Evolutionary conservation across 139 green algal genomes (phyloP).

Genomic region (Asterochloris sp.): DNA sequence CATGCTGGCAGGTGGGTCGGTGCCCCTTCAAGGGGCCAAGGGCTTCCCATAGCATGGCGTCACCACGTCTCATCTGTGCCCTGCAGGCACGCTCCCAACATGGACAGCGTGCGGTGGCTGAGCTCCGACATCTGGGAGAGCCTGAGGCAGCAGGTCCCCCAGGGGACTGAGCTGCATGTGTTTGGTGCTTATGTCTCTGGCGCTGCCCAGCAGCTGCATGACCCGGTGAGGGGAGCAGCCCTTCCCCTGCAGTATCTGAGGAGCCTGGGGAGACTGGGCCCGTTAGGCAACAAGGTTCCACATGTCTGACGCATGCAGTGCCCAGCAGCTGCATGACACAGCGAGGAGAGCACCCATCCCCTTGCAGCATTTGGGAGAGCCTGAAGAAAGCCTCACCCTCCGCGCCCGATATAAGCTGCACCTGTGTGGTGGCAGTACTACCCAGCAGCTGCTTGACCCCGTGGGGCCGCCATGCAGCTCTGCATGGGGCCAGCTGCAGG

Average conservation of each 20-base stretch:
- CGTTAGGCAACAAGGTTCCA: background rate
- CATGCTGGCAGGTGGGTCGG: too few species aligned
- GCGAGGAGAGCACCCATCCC: too few species aligned
- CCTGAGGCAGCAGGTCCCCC: constrained; percentile 35
- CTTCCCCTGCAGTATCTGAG: background rate
- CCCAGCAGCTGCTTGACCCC: too few species aligned
- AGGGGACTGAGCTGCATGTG: constrained; percentile 43
- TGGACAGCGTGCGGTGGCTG: constrained; percentile 50
- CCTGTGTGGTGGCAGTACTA: too few species aligned
- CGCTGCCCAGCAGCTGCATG: constrained; percentile 30
- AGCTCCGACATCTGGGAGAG: constrained; percentile 40
- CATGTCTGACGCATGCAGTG: background rate
- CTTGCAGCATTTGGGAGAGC: too few species aligned
- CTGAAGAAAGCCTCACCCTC: too few species aligned
- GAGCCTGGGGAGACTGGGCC: background rate
- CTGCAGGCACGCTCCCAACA: constrained; percentile 53
- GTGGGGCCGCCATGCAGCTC: too few species aligned
- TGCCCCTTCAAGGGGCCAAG: too few species aligned
- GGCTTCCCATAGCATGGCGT: too few species aligned
- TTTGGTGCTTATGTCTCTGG: constrained; percentile 47
- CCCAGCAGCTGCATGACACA: background rate
- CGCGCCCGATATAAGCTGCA: too few species aligned
- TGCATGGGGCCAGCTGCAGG: too few species aligned
- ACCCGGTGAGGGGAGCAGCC: constrained; percentile 11
- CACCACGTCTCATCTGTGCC: too few species aligned